These are phyloP conservation scores for Wickerhamomyces bisporus DNA, from an alignment of 805 yeast genomes.

Conservation along the genomic window DNA sequence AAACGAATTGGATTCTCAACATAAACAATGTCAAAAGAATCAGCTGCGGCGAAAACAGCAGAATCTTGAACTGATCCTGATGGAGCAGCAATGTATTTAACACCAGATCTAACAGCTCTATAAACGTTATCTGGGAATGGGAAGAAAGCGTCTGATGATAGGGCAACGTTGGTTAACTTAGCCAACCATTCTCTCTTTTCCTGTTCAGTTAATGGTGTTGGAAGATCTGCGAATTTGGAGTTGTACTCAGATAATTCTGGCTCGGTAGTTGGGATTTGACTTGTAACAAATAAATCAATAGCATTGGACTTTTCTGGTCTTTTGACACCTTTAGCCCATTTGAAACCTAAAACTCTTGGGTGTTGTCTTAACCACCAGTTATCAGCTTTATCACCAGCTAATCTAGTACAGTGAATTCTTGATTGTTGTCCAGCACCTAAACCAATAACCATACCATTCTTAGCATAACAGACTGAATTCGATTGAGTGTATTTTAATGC, in stretches of 20 bases:
- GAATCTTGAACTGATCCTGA: slow-evolving; percentile 97
- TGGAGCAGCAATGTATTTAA: slow-evolving; percentile 93
- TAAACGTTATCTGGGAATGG: slow-evolving; percentile 99
- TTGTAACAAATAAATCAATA: slow-evolving; percentile 87
- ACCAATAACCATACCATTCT: slow-evolving; percentile 98
- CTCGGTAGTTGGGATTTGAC: slow-evolving; percentile 84
- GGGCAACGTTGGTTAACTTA: slow-evolving; percentile 79
- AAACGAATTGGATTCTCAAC: slow-evolving; percentile 96
- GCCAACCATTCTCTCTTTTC: slow-evolving; percentile 87
- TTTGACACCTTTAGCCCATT: slow-evolving; percentile 98
- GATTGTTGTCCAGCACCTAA: slow-evolving; percentile 99
- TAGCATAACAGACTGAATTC: slow-evolving; percentile 97
- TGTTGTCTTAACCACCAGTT: slow-evolving; percentile 99
- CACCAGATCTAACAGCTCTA: slow-evolving; percentile 97
- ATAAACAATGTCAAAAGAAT: slow-evolving; percentile 81
- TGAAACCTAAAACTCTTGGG: slow-evolving; percentile 84
- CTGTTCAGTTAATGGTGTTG: slow-evolving; percentile 72
- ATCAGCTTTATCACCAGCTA: slow-evolving; percentile 99
- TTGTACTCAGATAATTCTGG: slow-evolving; percentile 93
- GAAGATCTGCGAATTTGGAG: slow-evolving; percentile 78
- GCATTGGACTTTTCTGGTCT: slow-evolving; percentile 99
- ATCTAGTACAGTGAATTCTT: slow-evolving; percentile 97
- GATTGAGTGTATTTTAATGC: slow-evolving; percentile 97
- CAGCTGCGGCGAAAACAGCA: slow-evolving; percentile 94
- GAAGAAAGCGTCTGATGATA: slow-evolving; percentile 98